These are phyloP conservation scores for Smallanthus sonchifolius DNA, from an alignment of 129 eudicot genomes.

Conservation along the genomic window DNA sequence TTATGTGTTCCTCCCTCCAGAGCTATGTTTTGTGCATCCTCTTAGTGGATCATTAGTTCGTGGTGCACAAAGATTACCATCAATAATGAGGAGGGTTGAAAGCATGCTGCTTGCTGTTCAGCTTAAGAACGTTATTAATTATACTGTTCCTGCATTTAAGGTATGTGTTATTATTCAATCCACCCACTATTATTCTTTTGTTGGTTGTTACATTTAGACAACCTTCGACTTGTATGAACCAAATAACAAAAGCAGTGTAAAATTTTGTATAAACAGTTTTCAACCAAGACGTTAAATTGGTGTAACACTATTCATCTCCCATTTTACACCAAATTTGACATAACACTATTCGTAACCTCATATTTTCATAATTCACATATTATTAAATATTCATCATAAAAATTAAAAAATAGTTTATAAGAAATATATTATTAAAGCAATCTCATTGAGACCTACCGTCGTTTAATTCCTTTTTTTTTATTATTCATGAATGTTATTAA, in stretches of 20 bases:
- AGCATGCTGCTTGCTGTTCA: slow-evolving; percentile 96
- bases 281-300: background rate
- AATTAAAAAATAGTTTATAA: too few species aligned
- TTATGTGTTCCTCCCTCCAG: slow-evolving; percentile 96
- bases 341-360: background rate
- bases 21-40: slow-evolving; percentile 92
- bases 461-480: background rate
- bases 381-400: background rate
- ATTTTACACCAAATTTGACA: background rate
- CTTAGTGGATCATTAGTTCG: slow-evolving; percentile 88
- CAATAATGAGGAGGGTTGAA: slow-evolving; percentile 96
- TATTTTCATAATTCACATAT: background rate
- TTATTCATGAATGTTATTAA: background rate
- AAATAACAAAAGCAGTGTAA: background rate
- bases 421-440: background rate
- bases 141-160: slow-evolving; percentile 71
- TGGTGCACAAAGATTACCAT: slow-evolving; percentile 96
- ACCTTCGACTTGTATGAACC: background rate
- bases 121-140: slow-evolving; percentile 68
- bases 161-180: slow-evolving; percentile 20
- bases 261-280: background rate
- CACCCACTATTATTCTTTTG: background rate
- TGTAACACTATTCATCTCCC: background rate
- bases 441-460: background rate
- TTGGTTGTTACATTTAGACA: background rate